These are phyloP conservation scores for Xanthoconium purpureum DNA, from an alignment of 768 basidiomycete genomes.

Conservation along the genomic window DNA sequence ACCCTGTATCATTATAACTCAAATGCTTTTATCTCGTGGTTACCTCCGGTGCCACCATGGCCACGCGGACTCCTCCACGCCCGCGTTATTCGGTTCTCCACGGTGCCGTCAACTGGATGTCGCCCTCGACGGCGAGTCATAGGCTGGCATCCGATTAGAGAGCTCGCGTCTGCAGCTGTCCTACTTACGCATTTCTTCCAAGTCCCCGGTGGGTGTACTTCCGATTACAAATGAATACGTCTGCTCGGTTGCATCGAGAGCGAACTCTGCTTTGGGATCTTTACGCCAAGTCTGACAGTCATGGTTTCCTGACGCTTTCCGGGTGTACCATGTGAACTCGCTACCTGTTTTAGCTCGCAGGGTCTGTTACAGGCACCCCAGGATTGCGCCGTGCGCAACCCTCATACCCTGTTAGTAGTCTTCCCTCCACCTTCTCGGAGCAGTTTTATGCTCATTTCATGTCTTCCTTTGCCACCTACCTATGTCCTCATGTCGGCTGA, in stretches of 20 bases:
- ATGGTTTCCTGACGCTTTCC: not conserved
- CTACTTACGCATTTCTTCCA: not conserved
- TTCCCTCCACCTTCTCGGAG: not conserved
- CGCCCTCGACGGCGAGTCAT: not conserved
- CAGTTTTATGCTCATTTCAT: not conserved
- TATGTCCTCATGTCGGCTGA: not conserved
- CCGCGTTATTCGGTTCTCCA: not conserved
- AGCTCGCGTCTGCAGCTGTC: not conserved
- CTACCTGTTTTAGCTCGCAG: not conserved
- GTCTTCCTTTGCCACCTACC: not conserved
- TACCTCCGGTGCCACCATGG: constrained; percentile 4
- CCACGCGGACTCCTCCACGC: not conserved
- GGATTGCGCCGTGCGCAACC: not conserved
- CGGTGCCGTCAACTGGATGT: not conserved
- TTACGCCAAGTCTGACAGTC: not conserved
- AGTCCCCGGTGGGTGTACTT: not conserved
- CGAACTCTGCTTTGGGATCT: not conserved
- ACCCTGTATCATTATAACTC: constrained; percentile 13
- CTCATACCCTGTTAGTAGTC: not conserved
- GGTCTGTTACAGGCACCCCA: not conserved
- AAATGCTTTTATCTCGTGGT: not conserved
- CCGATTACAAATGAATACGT: not conserved
- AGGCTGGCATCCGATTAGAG: not conserved
- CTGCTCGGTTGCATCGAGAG: not conserved
- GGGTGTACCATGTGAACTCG: no score